Conservation (phyloP, 2,329 filamentous ascomycete genomes). For the Dothideomycetes sp. region DNA sequence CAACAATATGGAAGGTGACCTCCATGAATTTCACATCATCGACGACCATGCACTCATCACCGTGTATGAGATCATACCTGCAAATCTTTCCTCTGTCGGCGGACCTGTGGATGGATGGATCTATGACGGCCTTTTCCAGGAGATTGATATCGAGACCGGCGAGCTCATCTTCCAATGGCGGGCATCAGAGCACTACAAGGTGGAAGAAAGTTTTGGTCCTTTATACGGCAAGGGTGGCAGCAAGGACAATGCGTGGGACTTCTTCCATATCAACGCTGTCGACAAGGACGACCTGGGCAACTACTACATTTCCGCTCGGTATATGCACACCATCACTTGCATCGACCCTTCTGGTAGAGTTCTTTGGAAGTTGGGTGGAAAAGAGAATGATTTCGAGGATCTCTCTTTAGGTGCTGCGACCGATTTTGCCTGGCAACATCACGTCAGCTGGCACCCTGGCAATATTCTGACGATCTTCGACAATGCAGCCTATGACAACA, state of each 20-base stretch:
- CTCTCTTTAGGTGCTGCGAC: constrained; percentile 8
- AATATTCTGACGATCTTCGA: constrained; percentile 15
- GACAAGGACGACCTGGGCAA: constrained; percentile 37
- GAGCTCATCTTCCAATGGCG: constrained; percentile 31
- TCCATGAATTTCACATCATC: constrained; percentile 32
- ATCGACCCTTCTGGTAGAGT: constrained; percentile 34
- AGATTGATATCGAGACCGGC: constrained; percentile 29
- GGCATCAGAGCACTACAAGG: constrained; percentile 24
- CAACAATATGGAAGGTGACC: constrained; percentile 26
- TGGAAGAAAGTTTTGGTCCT: constrained; percentile 19
- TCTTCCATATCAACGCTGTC: constrained; percentile 43
- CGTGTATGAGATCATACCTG: constrained; percentile 26
- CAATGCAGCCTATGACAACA: constrained; percentile 8
- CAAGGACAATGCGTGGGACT: constrained; percentile 32
- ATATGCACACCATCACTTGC: constrained; percentile 33
- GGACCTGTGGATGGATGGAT: constrained; percentile 25
- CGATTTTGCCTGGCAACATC: constrained; percentile 34
- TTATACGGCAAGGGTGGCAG: constrained; percentile 29
- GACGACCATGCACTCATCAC: constrained; percentile 32
- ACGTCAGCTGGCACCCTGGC: constrained; percentile 22
- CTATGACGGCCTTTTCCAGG: constrained; percentile 33
- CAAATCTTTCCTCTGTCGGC: constrained; percentile 16
- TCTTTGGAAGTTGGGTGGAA: constrained; percentile 33
- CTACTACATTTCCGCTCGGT: constrained; percentile 40
- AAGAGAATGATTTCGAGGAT: constrained; percentile 8